Conservation (phyloP, 225 moss, liverwort and hornwort genomes). For the Bryoerythrophyllum caledonicum region DNA sequence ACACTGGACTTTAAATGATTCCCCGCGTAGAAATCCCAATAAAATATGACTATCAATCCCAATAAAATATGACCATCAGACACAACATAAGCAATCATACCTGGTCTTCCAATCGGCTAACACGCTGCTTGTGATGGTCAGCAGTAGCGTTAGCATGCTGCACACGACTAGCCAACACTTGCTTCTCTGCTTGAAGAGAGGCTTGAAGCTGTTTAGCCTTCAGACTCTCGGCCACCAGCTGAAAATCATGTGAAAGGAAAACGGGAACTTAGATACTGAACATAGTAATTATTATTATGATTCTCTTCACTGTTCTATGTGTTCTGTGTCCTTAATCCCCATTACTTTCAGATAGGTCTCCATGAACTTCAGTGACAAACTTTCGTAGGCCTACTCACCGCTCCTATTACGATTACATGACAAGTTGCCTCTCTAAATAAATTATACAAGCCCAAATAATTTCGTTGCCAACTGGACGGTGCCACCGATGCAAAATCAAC, state of each 20-base stretch:
- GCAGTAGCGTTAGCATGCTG: slow-evolving; percentile 78
- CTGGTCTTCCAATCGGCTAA: slow-evolving; percentile 92
- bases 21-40: slow-evolving; percentile 5
- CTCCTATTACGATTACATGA: not conserved
- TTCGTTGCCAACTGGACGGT: slow-evolving; percentile 7
- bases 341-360: not conserved
- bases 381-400: not conserved
- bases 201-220: slow-evolving; percentile 94
- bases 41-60: not conserved
- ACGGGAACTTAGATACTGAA: slow-evolving; percentile 11
- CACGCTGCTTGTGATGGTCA: slow-evolving; percentile 82
- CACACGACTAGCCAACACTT: slow-evolving; percentile 79
- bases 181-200: slow-evolving; percentile 87
- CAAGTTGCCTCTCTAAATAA: not conserved
- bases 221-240: slow-evolving; percentile 97
- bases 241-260: slow-evolving; percentile 22
- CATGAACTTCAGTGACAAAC: not conserved
- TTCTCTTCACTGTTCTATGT: not conserved
- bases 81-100: slow-evolving; percentile 33
- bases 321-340: not conserved
- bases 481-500: slow-evolving; percentile 3
- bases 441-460: slow-evolving; percentile 7
- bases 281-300: not conserved
- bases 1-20: not conserved
- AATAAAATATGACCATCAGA: slow-evolving; percentile 9